phyloP scores from a whole-genome alignment of 2,329 filamentous ascomycete species.

The Ceratocystis ficicola region DNA sequence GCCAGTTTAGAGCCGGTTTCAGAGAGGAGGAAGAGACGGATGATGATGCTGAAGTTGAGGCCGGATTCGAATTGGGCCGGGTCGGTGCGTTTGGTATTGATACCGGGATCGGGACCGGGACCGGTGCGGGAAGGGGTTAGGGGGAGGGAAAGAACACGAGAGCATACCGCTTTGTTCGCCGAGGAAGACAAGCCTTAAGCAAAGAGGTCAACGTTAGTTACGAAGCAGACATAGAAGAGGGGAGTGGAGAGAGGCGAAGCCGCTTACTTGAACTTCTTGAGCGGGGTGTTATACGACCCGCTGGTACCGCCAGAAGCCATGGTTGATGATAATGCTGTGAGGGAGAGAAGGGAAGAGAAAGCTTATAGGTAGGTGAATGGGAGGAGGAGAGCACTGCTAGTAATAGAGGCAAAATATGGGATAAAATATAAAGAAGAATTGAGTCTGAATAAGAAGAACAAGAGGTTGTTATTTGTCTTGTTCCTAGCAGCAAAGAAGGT shows the following conservation, averaged over 20 bases:
- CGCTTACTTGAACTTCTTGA: conserved; percentile 98
- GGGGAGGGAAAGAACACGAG: neutral
- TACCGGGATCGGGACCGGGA: neutral
- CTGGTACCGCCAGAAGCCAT: conserved; percentile 67
- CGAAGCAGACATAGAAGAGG: neutral
- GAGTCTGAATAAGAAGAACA: too few relatives aligned
- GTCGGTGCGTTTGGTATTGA: neutral
- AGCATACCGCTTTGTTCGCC: conserved; percentile 92
- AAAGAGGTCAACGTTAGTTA: conserved; percentile 19
- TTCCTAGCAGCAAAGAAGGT: too few relatives aligned
- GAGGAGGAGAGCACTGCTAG: neutral
- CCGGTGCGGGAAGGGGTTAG: neutral
- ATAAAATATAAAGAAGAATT: too few relatives aligned
- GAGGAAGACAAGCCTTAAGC: conserved; percentile 74
- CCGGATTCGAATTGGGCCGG: neutral
- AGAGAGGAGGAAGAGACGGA: neutral
- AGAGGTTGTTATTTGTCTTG: too few relatives aligned
- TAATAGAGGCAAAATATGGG: too few relatives aligned
- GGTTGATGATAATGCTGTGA: conserved; percentile 29
- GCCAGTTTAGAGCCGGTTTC: neutral
- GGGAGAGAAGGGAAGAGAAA: neutral
- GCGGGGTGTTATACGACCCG: conserved; percentile 91
- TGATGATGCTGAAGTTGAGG: neutral
- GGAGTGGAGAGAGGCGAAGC: neutral
- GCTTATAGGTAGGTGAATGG: neutral